Conservation (phyloP, 108 stramenopile genomes). For the Chaetoceros muelleri region DNA sequence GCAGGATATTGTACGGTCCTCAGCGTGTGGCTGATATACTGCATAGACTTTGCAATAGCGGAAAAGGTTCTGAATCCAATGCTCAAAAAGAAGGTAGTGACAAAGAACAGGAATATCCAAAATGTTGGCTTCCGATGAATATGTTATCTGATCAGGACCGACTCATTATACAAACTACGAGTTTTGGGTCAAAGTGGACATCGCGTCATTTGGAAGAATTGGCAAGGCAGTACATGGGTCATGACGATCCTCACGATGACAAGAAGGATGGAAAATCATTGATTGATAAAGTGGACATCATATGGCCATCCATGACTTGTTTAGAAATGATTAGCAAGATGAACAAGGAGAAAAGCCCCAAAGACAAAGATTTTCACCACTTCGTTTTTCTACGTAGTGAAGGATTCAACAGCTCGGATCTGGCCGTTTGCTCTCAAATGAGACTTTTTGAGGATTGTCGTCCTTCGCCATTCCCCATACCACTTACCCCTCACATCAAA, state of each 20-base stretch:
- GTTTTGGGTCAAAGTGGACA: conserved; percentile 56
- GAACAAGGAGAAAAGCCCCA: not conserved
- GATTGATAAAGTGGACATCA: conserved; percentile 39
- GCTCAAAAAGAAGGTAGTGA: conserved; percentile 2
- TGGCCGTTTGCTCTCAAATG: conserved; percentile 49
- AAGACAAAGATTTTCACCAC: not conserved
- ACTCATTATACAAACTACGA: conserved; percentile 59
- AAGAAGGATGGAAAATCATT: too few relatives aligned
- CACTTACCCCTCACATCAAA: conserved; percentile 55
- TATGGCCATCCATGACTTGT: conserved; percentile 62
- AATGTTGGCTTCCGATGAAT: conserved; percentile 29
- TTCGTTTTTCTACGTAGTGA: conserved; percentile 56
- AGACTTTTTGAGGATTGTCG: conserved; percentile 25
- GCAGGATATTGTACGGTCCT: conserved; percentile 39
- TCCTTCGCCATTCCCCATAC: conserved; percentile 14
- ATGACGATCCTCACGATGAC: not conserved
- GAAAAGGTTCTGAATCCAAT: conserved; percentile 2
- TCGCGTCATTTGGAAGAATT: conserved; percentile 34
- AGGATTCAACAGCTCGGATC: conserved; percentile 45
- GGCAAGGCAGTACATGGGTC: conserved; percentile 35
- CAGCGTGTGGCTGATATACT: conserved; percentile 57
- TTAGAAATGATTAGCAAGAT: conserved; percentile 6
- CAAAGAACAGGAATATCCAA: conserved; percentile 12
- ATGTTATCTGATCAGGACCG: conserved; percentile 35
- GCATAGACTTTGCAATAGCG: conserved; percentile 15